Percentiles rank a stretch among this genome's conserved stretches.
Conservation (phyloP, 176 grass and related monocot species). For the Oryza glaberrima region DNA sequence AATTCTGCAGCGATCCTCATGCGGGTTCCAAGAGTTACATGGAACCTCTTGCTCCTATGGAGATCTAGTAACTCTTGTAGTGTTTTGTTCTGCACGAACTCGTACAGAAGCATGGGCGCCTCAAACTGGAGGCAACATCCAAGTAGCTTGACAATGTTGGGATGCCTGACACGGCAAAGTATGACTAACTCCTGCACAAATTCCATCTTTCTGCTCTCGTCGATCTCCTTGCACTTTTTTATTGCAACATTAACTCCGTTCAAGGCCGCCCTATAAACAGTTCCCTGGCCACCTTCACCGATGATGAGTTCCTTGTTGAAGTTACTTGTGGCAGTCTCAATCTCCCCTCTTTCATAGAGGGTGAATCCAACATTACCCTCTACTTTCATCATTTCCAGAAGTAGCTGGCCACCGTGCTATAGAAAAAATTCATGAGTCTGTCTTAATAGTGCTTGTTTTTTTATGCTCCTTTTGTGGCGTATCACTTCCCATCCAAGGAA, state of each 20-base stretch:
- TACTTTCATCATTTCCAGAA: too few species aligned
- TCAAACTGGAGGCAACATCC: not conserved
- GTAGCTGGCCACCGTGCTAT: too few species aligned
- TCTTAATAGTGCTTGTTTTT: too few species aligned
- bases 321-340: conserved; percentile 17
- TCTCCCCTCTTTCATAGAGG: too few species aligned
- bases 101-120: not conserved
- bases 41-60: not conserved
- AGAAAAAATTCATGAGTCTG: too few species aligned
- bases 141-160: not conserved
- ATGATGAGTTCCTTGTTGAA: conserved; percentile 8
- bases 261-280: conserved; percentile 36
- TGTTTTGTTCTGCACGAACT: not conserved
- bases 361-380: too few species aligned
- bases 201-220: not conserved
- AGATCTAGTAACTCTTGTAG: not conserved
- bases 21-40: not conserved
- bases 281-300: conserved; percentile 38
- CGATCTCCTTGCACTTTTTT: not conserved
- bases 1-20: not conserved
- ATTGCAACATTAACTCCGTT: not conserved
- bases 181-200: not conserved
- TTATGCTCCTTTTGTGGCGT: too few species aligned
- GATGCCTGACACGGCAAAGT: not conserved
- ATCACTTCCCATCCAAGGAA: too few species aligned